Evolutionary conservation across 352 stramenopile genomes (phyloP), one percentile per base, ranked within the genome.

Genomic region (Phytophthora quininea): DNA sequence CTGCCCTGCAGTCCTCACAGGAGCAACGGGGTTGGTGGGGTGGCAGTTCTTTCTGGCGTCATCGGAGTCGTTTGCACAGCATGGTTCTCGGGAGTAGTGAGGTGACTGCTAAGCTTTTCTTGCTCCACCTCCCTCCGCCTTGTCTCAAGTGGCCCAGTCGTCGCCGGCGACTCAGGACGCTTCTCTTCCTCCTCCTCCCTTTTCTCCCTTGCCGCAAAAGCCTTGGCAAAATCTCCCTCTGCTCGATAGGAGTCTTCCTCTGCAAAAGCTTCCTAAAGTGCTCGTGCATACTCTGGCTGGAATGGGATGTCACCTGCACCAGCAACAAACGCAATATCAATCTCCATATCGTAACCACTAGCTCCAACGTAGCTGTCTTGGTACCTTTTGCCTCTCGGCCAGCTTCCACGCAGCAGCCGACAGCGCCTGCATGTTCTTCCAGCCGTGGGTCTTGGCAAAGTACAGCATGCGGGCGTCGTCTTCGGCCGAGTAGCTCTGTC

Each of bases 391-490:
- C 4, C 15, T 54, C 45, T 65, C 57, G 2, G 67, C 71, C 14
- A 46, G 4, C 15, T 32, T 61, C 71, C 67, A 79, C 9, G 47
- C 50, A 29, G 50, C 77, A 32, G 62, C 11, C 0, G 67, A 45
- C 12, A 80, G 31, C 7, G 37, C 29, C 11, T 37, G 30, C 71
- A 76, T 71, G 35, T 60, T 54, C 55, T 58, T 69, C 58, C 70
- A 71, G 30, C 24, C 52, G 12, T 38, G 47, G 38, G 72, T 45
- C 43, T 80, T 60, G 12, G 80, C 40, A 42, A 79, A 90, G 37
- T 71, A 51, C 35, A 90, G 52, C 80, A 92, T 87, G 32, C 69
- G 62, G 9, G 71, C 84, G 35, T 86, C 64, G 4, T 90, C 80
- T 31, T 74, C 56, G 0, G 54, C 24, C 9, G 79, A 78, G 67